Percentiles rank a stretch among this genome's conserved stretches.
Conservation (phyloP, 352 stramenopile species). For the Elongisporangium anandrum region DNA sequence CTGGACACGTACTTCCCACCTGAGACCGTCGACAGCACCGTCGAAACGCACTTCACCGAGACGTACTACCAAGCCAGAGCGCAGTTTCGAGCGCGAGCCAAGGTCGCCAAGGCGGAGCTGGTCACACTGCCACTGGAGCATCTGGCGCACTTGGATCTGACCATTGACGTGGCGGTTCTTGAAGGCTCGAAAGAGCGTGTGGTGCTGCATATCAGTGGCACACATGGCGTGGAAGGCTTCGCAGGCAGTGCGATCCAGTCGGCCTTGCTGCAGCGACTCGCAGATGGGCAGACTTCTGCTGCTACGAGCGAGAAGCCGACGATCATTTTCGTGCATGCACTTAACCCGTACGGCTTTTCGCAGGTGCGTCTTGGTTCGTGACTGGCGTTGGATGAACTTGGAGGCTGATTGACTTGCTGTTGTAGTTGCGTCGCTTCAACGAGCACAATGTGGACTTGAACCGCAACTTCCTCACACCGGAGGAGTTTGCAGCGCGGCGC, state of each 20-base stretch:
- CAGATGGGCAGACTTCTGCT: constrained; percentile 3
- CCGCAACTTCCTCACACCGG: constrained; percentile 78
- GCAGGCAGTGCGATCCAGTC: constrained; percentile 81
- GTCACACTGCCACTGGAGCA: constrained; percentile 43
- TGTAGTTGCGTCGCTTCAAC: constrained; percentile 82
- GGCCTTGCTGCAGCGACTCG: constrained; percentile 29
- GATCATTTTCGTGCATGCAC: constrained; percentile 88
- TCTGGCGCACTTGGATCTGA: constrained; percentile 42
- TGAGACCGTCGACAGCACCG: constrained; percentile 13
- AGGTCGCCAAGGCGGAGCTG: constrained; percentile 22
- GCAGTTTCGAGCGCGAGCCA: constrained; percentile 44
- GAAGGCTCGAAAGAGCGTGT: constrained; percentile 37
- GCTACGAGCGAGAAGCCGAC: constrained; percentile 37
- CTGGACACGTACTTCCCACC: constrained; percentile 31
- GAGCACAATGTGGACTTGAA: constrained; percentile 95
- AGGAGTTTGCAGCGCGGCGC: constrained; percentile 42
- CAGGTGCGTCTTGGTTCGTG: constrained; percentile 16
- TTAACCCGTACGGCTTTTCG: constrained; percentile 92
- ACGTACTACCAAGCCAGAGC: constrained; percentile 64
- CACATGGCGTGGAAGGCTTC: constrained; percentile 80
- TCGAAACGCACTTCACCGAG: constrained; percentile 44
- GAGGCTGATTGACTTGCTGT: no score
- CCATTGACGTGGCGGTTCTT: constrained; percentile 63
- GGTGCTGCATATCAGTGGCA: constrained; percentile 77
- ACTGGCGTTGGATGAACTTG: no score